phyloP scores from a whole-genome alignment of 2,329 filamentous ascomycete species.

The Harringtonia aguacate region DNA sequence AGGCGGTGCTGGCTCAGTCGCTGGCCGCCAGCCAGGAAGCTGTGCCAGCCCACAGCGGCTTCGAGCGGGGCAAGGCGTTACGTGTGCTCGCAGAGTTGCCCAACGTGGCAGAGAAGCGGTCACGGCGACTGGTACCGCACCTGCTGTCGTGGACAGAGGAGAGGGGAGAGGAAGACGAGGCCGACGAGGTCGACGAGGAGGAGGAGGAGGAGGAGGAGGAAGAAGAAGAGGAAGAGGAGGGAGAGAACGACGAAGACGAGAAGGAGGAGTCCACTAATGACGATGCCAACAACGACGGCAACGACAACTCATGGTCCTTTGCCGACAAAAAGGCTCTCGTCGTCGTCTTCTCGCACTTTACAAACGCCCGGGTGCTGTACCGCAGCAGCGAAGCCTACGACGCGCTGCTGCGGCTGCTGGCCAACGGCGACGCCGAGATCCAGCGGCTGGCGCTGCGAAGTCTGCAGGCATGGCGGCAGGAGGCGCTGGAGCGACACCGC shows the following conservation, averaged over 20 bases:
- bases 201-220: slow-evolving; percentile 32
- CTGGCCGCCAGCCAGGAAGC: slow-evolving; percentile 56
- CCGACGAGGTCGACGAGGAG: slow-evolving; percentile 27
- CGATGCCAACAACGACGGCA: slow-evolving; percentile 28
- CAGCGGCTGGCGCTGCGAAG: slow-evolving; percentile 79
- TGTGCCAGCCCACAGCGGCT: slow-evolving; percentile 36
- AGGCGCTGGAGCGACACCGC: slow-evolving; percentile 64
- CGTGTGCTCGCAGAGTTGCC: slow-evolving; percentile 67
- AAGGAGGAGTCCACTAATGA: slow-evolving; percentile 11
- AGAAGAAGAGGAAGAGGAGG: slow-evolving; percentile 10
- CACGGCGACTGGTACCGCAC: slow-evolving; percentile 73
- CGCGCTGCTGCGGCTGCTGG: slow-evolving; percentile 63
- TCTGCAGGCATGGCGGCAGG: slow-evolving; percentile 80
- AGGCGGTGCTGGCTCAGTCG: slow-evolving; percentile 46
- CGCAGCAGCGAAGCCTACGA: slow-evolving; percentile 65
- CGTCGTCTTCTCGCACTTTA: slow-evolving; percentile 70
- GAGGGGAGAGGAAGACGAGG: slow-evolving; percentile 20
- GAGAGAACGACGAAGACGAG: slow-evolving; percentile 19
- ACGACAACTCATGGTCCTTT: slow-evolving; percentile 47
- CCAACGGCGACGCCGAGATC: slow-evolving; percentile 82
- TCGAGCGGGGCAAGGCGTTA: slow-evolving; percentile 66
- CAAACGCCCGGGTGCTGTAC: slow-evolving; percentile 77
- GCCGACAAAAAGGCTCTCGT: slow-evolving; percentile 79
- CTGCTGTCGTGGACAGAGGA: slow-evolving; percentile 70
- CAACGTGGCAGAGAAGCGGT: slow-evolving; percentile 72